Evolutionary conservation across 1,139 yeast genomes (phyloP), one percentile per base, ranked within the genome.

Genomic region (Suhomyces choctaworum): DNA sequence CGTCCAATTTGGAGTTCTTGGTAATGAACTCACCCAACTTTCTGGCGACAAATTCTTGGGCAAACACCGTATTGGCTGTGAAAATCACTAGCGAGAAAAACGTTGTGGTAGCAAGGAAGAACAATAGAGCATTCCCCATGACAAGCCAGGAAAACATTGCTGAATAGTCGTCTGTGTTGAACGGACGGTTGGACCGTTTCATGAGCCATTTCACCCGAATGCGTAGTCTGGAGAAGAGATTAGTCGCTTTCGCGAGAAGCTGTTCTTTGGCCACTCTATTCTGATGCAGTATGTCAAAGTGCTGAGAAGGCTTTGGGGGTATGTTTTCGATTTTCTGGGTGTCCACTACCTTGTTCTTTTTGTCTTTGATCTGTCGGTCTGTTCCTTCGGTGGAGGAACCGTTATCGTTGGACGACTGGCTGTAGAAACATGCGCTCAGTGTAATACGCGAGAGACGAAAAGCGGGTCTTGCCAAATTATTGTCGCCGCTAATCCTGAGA

Each of bases 91-190:
- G 53, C 4, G 96, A 87, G 32, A 87, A 66, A 57, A 90, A 90
- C 1, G 97, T 87, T 2, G 98, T 92, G 7, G 97, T 90, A 11
- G 90, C 96, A 17, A 89, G 64, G 25, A 88, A 65, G 40, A 92
- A 74, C 60, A 94, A 67, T 9, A 88, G 60, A 3, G 84, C 82
- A 52, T 92, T 90, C 4, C 96, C 94, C 52, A 92, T 82, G 25
- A 92, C 75, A 20, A 92, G 64, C 96, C 97, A 89, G 6, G 96
- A 86, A 45, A 90, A 78, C 43, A 92, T 70, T 3, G 97, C 97
- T 24, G 90, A 77, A 40, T 88, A 76, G 51, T 90, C 97, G 59
- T 90, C 97, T 16, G 86, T 78, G 51, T 84, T 88, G 60, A 85
- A 84, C 1, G 96, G 96, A 15, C 73, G 56, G 37, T 69, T 66